Evolutionary conservation across 2,329 filamentous ascomycete species (phyloP).

Genomic region (Ophiostoma himal-ulmi): DNA sequence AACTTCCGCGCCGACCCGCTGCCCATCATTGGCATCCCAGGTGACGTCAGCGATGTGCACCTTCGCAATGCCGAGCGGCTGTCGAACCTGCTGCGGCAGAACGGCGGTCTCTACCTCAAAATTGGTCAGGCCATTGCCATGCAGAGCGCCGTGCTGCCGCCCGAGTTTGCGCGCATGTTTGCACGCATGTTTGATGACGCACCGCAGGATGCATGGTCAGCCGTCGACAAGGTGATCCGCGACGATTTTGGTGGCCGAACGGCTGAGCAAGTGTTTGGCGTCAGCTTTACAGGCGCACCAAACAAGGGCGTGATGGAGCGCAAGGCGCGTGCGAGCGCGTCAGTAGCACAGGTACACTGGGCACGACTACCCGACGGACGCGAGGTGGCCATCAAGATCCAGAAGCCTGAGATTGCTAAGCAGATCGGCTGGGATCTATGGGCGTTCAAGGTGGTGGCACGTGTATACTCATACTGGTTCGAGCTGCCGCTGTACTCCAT

Average conservation of each 20-base stretch:
- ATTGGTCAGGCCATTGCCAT: slow-evolving; percentile 98
- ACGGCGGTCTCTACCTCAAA: slow-evolving; percentile 93
- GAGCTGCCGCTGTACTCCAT: slow-evolving; percentile 88
- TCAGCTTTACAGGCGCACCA: slow-evolving; percentile 65
- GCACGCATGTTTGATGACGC: slow-evolving; percentile 95
- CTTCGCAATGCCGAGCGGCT: slow-evolving; percentile 75
- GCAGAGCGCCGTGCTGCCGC: slow-evolving; percentile 90
- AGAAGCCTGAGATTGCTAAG: slow-evolving; percentile 87
- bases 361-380: slow-evolving; percentile 76
- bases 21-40: slow-evolving; percentile 37
- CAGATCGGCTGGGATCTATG: slow-evolving; percentile 94
- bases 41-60: slow-evolving; percentile 72
- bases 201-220: slow-evolving; percentile 82
- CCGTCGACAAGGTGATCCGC: slow-evolving; percentile 76
- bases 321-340: slow-evolving; percentile 67
- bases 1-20: slow-evolving; percentile 82
- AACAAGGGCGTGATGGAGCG: slow-evolving; percentile 57
- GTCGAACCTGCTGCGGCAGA: slow-evolving; percentile 72
- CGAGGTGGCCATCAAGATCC: slow-evolving; percentile 92
- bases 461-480: slow-evolving; percentile 79
- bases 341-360: slow-evolving; percentile 96
- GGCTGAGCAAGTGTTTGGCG: slow-evolving; percentile 85
- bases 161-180: slow-evolving; percentile 96
- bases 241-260: slow-evolving; percentile 82
- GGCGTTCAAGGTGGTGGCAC: slow-evolving; percentile 86